Evolutionary conservation across 1,284 basidiomycete genomes (phyloP), one percentile per base, ranked within the genome.

Genomic region (Sporisorium exsertum): DNA sequence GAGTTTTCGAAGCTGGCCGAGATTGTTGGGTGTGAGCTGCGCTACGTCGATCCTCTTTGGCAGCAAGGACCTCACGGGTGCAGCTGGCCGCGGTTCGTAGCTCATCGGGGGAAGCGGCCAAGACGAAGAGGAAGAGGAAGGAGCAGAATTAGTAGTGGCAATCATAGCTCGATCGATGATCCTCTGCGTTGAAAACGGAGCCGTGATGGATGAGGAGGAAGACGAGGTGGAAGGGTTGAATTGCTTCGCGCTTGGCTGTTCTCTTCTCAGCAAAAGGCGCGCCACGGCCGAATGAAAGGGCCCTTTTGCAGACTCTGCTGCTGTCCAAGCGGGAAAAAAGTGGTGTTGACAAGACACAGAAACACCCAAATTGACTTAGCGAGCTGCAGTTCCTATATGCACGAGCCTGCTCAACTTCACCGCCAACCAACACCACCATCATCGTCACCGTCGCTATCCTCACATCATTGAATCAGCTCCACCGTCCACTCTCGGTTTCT

Each of bases 1-100:
- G 55, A 85, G 75, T 60, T 75, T 82, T 53, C 82, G 76, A 13
- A 85, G 68, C 69, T 84, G 83, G 13, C 83, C 82, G 37, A 85
- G 65, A 51, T 85, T 85, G 75, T 85, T 85, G 18, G 72, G 78
- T 35, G 84, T 85, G 18, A 84, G 61, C 35, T 79, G 76, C 6
- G 82, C 72, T 12, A 84, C 54, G 32, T 67, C 78, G 50, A 82
- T 58, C 27, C 64, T 46, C 51, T 77, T 69, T 4, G 77, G 71
- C 20, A 77, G 45, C 18, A 58, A 49, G 1, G 72, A 64, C 10
- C 75, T 52, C 16, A 79, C 65, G 16, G 77, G 75, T 15, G 74
- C 77, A 1, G 74, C 63, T 18, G 61, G 52, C 35, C 78, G 59
- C 49, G 78, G 61, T 47, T 68, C 72, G 61, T 79, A 79, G 58